A percentile compares a stretch with the other conserved stretches of the same genome.
These are phyloP conservation scores for Colletotrichum liriopes DNA, from an alignment of 2,329 filamentous ascomycete genomes.

Conservation along the genomic window DNA sequence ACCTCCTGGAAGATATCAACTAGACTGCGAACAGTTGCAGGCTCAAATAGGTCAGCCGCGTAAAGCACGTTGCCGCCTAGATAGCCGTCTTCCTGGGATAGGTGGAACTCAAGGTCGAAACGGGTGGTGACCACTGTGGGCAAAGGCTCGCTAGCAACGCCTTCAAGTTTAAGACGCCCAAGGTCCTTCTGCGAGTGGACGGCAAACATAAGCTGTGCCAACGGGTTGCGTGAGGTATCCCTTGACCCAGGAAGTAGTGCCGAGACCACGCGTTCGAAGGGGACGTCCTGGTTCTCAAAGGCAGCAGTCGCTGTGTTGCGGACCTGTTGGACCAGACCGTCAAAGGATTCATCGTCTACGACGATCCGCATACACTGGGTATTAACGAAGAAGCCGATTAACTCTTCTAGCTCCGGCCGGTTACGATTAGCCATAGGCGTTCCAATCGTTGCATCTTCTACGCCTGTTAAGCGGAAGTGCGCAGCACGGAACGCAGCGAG, in stretches of 20 bases:
- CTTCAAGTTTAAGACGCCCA: constrained; percentile 9
- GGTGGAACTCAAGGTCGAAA: constrained; percentile 43
- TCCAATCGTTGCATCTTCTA: constrained; percentile 46
- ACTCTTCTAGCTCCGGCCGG: constrained; percentile 25
- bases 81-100: constrained; percentile 42
- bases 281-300: constrained; percentile 46
- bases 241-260: constrained; percentile 12
- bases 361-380: constrained; percentile 47
- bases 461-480: constrained; percentile 48
- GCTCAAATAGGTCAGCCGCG: constrained; percentile 45
- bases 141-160: constrained; percentile 19
- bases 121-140: constrained; percentile 12
- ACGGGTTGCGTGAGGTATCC: constrained; percentile 25
- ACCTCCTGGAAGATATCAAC: constrained; percentile 4
- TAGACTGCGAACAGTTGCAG: not conserved
- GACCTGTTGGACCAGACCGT: constrained; percentile 43
- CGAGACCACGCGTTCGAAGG: constrained; percentile 22
- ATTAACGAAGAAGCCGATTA: constrained; percentile 49
- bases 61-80: constrained; percentile 43
- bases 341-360: constrained; percentile 42
- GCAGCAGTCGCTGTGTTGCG: constrained; percentile 27
- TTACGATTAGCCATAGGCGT: constrained; percentile 19
- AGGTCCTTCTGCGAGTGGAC: constrained; percentile 21
- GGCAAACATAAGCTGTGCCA: constrained; percentile 30
- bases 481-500: constrained; percentile 47